These are phyloP conservation scores for Calendula officinalis DNA, from an alignment of 129 eudicot genomes.

Conservation along the genomic window DNA sequence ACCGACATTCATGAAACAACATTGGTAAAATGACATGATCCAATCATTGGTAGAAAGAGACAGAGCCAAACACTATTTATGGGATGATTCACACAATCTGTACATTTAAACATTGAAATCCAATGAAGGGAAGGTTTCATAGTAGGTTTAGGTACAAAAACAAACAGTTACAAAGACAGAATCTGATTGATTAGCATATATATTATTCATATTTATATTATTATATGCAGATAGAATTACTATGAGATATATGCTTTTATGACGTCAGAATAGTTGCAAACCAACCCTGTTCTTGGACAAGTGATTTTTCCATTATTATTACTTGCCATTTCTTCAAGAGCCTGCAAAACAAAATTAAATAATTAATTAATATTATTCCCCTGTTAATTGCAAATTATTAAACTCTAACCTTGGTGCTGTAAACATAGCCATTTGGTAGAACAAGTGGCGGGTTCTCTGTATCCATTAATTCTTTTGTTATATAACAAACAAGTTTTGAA, in stretches of 20 bases:
- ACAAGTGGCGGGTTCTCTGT: constrained; percentile 98
- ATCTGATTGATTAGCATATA: constrained; percentile 29
- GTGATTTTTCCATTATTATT: constrained; percentile 74
- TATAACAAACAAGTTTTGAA: constrained; percentile 93
- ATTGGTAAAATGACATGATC: too few species aligned
- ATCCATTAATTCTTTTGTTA: constrained; percentile 95
- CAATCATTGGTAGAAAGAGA: background rate
- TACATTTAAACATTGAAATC: constrained; percentile 32
- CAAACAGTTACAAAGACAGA: constrained; percentile 31
- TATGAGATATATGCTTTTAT: constrained; percentile 83
- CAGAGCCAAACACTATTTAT: background rate
- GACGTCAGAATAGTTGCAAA: constrained; percentile 58
- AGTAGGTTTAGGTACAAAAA: constrained; percentile 24
- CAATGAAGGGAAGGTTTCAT: constrained; percentile 21
- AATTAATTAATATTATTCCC: background rate
- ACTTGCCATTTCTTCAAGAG: constrained; percentile 90
- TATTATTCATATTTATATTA: constrained; percentile 11
- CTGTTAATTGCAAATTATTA: background rate
- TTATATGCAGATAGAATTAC: constrained; percentile 7
- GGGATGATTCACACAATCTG: constrained; percentile 22
- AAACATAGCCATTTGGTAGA: constrained; percentile 91
- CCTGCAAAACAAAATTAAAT: constrained; percentile 42
- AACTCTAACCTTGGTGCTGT: constrained; percentile 83
- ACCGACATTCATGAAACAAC: too few species aligned
- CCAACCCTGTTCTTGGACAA: constrained; percentile 80